A percentile compares a stretch with the other conserved stretches of the same genome.
These are phyloP conservation scores for Fusarium sp. DNA, from an alignment of 2,329 filamentous ascomycete species.

Conservation along the genomic window DNA sequence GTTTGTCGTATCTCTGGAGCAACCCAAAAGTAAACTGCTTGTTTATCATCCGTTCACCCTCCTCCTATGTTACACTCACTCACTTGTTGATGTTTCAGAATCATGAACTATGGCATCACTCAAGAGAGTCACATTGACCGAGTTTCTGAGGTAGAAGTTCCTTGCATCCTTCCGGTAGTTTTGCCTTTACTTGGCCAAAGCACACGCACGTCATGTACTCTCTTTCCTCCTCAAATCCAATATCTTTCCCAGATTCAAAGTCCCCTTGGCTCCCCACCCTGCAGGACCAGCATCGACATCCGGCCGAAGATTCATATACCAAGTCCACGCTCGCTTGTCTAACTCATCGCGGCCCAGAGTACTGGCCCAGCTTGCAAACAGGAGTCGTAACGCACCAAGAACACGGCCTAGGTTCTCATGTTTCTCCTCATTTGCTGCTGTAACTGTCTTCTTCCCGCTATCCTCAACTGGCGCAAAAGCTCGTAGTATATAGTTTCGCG, in stretches of 20 bases:
- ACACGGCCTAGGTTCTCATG: conserved; percentile 77
- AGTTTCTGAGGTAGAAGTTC: neutral
- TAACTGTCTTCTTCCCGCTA: conserved; percentile 53
- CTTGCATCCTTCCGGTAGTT: neutral
- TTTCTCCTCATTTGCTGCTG: conserved; percentile 68
- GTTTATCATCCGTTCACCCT: neutral
- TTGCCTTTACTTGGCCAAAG: neutral
- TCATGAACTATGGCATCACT: neutral
- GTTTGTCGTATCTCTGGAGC: conserved; percentile 11
- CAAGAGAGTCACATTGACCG: neutral
- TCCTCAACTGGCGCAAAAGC: conserved; percentile 65
- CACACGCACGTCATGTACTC: conserved; percentile 2
- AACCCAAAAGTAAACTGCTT: neutral
- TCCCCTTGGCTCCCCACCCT: conserved; percentile 87
- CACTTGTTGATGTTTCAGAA: neutral
- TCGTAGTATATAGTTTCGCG: conserved; percentile 68
- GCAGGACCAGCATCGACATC: conserved; percentile 78
- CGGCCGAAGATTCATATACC: conserved; percentile 83
- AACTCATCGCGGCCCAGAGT: conserved; percentile 73
- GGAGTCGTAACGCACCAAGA: conserved; percentile 75
- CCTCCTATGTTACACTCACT: neutral
- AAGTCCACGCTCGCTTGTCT: conserved; percentile 81
- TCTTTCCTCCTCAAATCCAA: conserved; percentile 63
- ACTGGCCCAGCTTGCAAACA: conserved; percentile 80
- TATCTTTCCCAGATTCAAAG: conserved; percentile 74